A percentile compares a stretch with the other conserved stretches of the same genome.
phyloP scores from a whole-genome alignment of 805 yeast species.

The Dipodascus albidus region DNA sequence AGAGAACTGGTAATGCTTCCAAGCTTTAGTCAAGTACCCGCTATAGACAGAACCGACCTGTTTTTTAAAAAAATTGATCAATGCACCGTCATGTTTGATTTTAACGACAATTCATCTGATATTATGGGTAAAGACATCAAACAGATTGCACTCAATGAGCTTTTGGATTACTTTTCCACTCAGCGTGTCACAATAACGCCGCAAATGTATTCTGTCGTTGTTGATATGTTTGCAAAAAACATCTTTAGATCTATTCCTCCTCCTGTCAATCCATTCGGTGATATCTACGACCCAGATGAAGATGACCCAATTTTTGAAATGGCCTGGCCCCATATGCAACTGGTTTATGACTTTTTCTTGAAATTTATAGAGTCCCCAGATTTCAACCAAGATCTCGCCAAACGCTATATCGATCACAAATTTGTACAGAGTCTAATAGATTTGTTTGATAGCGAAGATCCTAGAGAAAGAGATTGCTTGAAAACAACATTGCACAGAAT shows the following conservation, averaged over 20 bases:
- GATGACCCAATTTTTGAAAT: constrained; percentile 95
- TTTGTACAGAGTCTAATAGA: constrained; percentile 75
- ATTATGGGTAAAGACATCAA: constrained; percentile 88
- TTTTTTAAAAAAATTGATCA: constrained; percentile 86
- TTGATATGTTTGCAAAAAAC: constrained; percentile 79
- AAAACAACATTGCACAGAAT: constrained; percentile 93
- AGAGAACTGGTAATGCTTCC: constrained; percentile 69
- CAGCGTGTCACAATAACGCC: constrained; percentile 80
- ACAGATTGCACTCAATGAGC: constrained; percentile 74
- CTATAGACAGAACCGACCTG: constrained; percentile 66
- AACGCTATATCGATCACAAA: constrained; percentile 85
- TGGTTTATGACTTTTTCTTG: constrained; percentile 87
- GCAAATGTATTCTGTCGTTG: constrained; percentile 80
- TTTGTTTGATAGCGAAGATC: constrained; percentile 92
- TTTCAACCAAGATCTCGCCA: constrained; percentile 86
- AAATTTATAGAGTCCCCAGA: constrained; percentile 91
- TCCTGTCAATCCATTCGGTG: constrained; percentile 95
- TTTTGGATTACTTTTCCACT: constrained; percentile 75
- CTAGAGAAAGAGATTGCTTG: constrained; percentile 87
- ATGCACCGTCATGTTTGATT: constrained; percentile 90
- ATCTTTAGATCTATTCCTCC: constrained; percentile 96
- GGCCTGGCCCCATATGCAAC: constrained; percentile 98
- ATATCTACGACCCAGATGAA: constrained; percentile 93
- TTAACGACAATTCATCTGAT: constrained; percentile 85
- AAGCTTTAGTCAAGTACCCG: constrained; percentile 75